Conservation (phyloP, 192 early-diverging fungal species). For the Diversispora epigaea region DNA sequence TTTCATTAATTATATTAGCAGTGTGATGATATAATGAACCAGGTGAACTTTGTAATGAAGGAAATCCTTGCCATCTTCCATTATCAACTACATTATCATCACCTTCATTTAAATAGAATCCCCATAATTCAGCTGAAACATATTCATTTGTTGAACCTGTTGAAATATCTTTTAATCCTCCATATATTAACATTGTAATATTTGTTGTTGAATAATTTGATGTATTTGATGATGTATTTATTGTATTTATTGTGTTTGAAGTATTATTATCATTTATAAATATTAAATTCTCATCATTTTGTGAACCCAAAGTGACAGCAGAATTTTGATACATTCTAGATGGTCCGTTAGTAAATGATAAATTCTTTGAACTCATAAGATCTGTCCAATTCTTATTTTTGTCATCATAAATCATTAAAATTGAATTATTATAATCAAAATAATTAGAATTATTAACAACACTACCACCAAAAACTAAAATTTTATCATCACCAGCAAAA, state of each 20-base stretch:
- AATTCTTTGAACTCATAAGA: neutral
- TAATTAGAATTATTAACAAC: neutral
- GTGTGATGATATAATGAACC: constrained; percentile 10
- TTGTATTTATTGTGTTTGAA: no score
- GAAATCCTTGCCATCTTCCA: neutral
- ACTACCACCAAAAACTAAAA: constrained; percentile 35
- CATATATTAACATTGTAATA: constrained; percentile 18
- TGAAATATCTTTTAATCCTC: neutral
- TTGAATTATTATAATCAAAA: neutral
- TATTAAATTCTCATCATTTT: neutral
- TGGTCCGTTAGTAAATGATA: neutral
- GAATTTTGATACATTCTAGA: neutral
- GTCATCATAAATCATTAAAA: constrained; percentile 1
- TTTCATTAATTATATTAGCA: neutral
- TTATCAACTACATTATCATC: neutral
- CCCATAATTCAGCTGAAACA: neutral
- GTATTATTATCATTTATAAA: no score
- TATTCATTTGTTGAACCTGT: neutral
- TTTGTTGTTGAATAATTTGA: no score
- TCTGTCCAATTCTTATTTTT: neutral
- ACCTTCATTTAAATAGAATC: neutral
- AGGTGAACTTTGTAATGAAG: neutral
- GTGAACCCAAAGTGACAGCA: neutral
- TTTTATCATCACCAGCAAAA: constrained; percentile 15
- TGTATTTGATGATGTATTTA: no score